Evolutionary conservation across 169 alveolate species (phyloP).

Genomic region (Plasmodium sp.): DNA sequence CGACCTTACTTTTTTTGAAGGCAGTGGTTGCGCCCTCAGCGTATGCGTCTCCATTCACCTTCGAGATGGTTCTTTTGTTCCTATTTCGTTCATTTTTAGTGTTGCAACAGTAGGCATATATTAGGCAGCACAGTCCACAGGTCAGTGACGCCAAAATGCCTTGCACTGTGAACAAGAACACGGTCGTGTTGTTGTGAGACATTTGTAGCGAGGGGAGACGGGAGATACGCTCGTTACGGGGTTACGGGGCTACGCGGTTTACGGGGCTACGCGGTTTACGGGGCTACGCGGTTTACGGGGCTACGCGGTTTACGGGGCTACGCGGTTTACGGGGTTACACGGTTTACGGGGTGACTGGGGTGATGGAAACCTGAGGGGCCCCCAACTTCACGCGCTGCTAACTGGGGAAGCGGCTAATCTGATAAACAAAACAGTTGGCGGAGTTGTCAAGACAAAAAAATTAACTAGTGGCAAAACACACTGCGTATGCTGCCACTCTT

Average conservation of each 20-base stretch:
- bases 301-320: neutral
- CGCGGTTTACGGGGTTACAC: neutral
- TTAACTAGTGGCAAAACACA: neutral
- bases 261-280: neutral
- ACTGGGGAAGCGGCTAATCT: neutral
- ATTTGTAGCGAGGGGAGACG: neutral
- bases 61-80: constrained; percentile 58
- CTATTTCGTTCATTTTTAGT: neutral
- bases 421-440: neutral
- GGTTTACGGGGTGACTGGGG: neutral
- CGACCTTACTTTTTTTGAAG: constrained; percentile 25
- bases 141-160: constrained; percentile 64
- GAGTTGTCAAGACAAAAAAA: neutral
- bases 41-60: neutral
- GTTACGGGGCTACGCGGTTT: neutral
- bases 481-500: neutral
- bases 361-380: neutral
- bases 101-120: constrained; percentile 62
- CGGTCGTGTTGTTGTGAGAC: constrained; percentile 31
- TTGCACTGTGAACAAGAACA: constrained; percentile 53
- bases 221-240: neutral
- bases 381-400: neutral
- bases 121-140: constrained; percentile 59
- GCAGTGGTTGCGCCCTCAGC: neutral
- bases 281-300: neutral